Evolutionary conservation across 2,329 filamentous ascomycete species (phyloP), one percentile per base, ranked within the genome.

Genomic region (Ophiosphaerella narmari): DNA sequence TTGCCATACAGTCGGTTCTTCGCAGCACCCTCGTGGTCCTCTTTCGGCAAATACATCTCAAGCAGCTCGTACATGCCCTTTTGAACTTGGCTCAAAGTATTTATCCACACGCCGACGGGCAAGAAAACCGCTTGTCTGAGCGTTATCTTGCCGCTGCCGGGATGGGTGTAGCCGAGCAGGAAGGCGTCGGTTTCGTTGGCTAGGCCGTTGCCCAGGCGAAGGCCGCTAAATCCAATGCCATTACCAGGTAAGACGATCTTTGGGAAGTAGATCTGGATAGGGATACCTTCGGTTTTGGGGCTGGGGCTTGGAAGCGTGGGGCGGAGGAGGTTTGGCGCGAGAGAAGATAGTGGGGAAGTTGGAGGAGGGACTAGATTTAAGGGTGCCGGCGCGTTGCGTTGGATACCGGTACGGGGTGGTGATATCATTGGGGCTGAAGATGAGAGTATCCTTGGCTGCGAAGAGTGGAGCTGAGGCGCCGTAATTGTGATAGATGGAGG

Each of bases 221-320:
- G n/a, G 29, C 52, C 55, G 26, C 35, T 34, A n/a, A 44, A 48
- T 1, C 44, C 46, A 26, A 60, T 42, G 13, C 33, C 43, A 18
- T 59, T 57, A 2, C 50, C 46, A 1, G 60, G 50, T 4, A 59
- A 11, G 2, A 70, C 24, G 34, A 70, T 50, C 7, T 44, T 47
- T 1, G 62, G 67, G 34, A 70, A 46, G 42, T 68, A 69, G 39
- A 72, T 63, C 26, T 65, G 60, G n/a, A 72, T 50, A 1, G 66
- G 65, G n/a, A 61, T 51, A 8, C 52, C 48, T 6, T 40, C 12
- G 13, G 48, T 9, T n/a, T 34, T 14, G 14, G 21, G n/a, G 9
- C 52, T 21, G 21, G 60, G 62, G 21, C 55, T 21, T 57, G 1
- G 51, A 59, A 7, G 54, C 60, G n/a, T 48, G 46, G 18, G 18